Conservation (phyloP, 2,329 filamentous ascomycete species). For the Thyridium curvatum region DNA sequence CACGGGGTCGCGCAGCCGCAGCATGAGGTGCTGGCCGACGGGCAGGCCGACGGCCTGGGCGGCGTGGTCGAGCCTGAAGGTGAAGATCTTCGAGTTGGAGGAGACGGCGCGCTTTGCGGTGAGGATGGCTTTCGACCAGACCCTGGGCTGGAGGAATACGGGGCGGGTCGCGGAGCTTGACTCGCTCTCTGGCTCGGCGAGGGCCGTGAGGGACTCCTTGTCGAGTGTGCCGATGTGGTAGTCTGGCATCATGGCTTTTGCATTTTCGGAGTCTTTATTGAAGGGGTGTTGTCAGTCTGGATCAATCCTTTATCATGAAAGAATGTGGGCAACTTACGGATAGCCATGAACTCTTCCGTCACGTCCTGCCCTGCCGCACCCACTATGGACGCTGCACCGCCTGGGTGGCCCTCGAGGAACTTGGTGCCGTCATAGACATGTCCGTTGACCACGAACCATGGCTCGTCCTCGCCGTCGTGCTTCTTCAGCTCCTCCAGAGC, state of each 20-base stretch:
- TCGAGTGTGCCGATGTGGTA: constrained; percentile 82
- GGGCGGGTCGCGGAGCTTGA: constrained; percentile 37
- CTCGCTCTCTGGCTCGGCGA: constrained; percentile 36
- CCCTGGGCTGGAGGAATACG: constrained; percentile 64
- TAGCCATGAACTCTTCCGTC: constrained; percentile 85
- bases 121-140: constrained; percentile 69
- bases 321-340: constrained; percentile 56
- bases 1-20: constrained; percentile 68
- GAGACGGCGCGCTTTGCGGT: constrained; percentile 64
- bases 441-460: constrained; percentile 85
- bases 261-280: constrained; percentile 75
- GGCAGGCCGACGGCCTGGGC: constrained; percentile 70
- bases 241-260: constrained; percentile 79
- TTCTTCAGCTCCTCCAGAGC: constrained; percentile 64
- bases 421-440: constrained; percentile 82
- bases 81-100: constrained; percentile 74
- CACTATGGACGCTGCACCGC: constrained; percentile 78
- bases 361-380: constrained; percentile 76
- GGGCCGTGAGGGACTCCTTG: constrained; percentile 44
- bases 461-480: constrained; percentile 57
- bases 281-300: constrained; percentile 1
- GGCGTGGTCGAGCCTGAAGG: constrained; percentile 68
- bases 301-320: background rate
- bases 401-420: constrained; percentile 78
- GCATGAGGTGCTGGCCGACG: constrained; percentile 80